A percentile compares a stretch with the other conserved stretches of the same genome.
Conservation (phyloP, 2,329 filamentous ascomycete species). For the Hortaea sp. region DNA sequence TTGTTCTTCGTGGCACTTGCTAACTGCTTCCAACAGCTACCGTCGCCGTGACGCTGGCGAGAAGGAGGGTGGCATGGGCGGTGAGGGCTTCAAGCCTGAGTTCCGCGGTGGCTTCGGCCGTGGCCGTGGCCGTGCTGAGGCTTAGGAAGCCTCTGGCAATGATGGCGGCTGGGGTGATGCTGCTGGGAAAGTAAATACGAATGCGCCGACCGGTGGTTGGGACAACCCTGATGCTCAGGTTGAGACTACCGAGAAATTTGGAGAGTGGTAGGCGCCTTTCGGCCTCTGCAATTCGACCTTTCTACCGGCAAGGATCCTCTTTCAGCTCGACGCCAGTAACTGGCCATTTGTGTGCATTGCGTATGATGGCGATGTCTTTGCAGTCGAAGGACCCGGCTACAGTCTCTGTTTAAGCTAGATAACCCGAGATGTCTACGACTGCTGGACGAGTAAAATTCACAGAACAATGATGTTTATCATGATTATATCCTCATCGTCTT, state of each 20-base stretch:
- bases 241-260: conserved; percentile 1
- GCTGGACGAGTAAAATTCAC: background rate
- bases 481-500: background rate
- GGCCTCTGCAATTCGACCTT: background rate
- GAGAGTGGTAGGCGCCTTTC: background rate
- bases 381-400: conserved; percentile 9
- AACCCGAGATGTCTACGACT: conserved; percentile 10
- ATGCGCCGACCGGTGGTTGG: too few relatives aligned
- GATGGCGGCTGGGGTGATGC: conserved; percentile 5
- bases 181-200: background rate
- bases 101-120: conserved; percentile 52
- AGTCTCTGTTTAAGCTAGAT: conserved; percentile 18
- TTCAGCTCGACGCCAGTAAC: too few relatives aligned
- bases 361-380: conserved; percentile 1
- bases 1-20: conserved; percentile 53
- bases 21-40: conserved; percentile 13
- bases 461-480: background rate
- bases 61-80: conserved; percentile 77
- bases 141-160: conserved; percentile 27
- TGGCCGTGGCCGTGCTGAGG: conserved; percentile 70
- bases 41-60: conserved; percentile 39
- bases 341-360: background rate
- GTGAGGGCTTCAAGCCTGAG: conserved; percentile 82
- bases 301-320: background rate
- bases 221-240: background rate